Percentiles rank a stretch among this genome's conserved stretches.
Evolutionary conservation across 257 asterid genomes (phyloP).

Genomic region (Plantago major): DNA sequence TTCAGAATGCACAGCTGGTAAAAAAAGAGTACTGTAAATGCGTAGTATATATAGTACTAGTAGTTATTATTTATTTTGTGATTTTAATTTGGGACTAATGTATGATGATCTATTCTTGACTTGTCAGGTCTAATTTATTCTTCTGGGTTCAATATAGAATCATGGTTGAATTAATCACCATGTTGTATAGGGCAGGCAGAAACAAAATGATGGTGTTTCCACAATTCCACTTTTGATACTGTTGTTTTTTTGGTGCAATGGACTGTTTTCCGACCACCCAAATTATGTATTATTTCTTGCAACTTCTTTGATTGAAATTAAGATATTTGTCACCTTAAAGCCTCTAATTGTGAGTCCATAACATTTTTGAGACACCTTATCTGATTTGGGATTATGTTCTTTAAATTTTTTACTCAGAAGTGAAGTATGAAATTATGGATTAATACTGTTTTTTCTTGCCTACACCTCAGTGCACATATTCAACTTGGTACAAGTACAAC

Average conservation of each 20-base stretch:
- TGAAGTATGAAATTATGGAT: too few relatives aligned
- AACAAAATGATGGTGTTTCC: constrained; percentile 7
- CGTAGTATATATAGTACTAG: too few relatives aligned
- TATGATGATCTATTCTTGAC: background rate
- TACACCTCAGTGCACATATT: too few relatives aligned
- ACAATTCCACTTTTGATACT: background rate
- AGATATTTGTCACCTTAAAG: too few relatives aligned
- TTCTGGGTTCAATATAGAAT: background rate
- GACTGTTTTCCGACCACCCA: constrained; percentile 3
- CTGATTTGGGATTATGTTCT: too few relatives aligned
- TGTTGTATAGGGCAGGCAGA: background rate
- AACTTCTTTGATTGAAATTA: background rate
- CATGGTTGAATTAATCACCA: background rate
- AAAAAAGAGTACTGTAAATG: too few relatives aligned
- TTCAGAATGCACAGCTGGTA: too few relatives aligned
- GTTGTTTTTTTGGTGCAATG: background rate
- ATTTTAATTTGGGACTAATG: background rate
- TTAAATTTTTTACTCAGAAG: too few relatives aligned
- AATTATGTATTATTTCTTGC: background rate
- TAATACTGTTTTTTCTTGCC: too few relatives aligned
- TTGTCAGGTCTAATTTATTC: background rate
- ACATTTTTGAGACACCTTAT: too few relatives aligned
- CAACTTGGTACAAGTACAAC: too few relatives aligned
- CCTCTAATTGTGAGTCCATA: too few relatives aligned
- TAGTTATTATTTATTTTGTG: background rate